A percentile compares a stretch with the other conserved stretches of the same genome.
Conservation (phyloP, 768 basidiomycete species). For the Galerina marginata region DNA sequence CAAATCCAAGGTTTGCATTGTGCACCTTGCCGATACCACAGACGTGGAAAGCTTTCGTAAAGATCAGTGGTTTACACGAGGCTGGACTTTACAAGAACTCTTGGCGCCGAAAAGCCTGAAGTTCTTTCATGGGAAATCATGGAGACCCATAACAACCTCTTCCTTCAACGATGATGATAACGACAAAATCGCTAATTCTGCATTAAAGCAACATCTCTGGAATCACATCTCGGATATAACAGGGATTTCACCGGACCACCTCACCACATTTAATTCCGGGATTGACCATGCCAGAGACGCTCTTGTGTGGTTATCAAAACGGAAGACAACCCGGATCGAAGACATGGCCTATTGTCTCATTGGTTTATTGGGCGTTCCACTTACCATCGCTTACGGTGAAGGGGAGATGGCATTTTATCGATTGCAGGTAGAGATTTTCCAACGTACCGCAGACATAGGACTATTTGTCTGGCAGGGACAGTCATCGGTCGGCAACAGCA, state of each 20-base stretch:
- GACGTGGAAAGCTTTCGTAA: neutral
- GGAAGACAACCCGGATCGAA: conserved; percentile 3
- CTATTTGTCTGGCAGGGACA: neutral
- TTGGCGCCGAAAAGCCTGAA: neutral
- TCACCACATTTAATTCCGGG: neutral
- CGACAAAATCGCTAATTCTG: neutral
- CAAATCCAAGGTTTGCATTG: neutral
- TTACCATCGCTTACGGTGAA: conserved; percentile 7
- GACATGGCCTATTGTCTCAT: conserved; percentile 7
- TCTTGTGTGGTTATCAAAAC: neutral
- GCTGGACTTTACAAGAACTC: conserved; percentile 10
- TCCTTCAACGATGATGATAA: neutral
- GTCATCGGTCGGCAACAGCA: neutral
- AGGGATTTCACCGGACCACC: neutral
- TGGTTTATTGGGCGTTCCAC: neutral
- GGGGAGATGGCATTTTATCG: conserved; percentile 1
- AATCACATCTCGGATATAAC: neutral
- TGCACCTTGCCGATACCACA: neutral
- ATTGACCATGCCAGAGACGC: neutral
- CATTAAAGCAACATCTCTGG: neutral
- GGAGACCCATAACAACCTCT: neutral
- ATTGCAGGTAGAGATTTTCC: neutral
- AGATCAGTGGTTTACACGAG: neutral
- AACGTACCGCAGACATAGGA: neutral
- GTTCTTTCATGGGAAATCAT: neutral